Conservation (phyloP, 2,329 filamentous ascomycete genomes). For the Ambrosiella xylebori region DNA sequence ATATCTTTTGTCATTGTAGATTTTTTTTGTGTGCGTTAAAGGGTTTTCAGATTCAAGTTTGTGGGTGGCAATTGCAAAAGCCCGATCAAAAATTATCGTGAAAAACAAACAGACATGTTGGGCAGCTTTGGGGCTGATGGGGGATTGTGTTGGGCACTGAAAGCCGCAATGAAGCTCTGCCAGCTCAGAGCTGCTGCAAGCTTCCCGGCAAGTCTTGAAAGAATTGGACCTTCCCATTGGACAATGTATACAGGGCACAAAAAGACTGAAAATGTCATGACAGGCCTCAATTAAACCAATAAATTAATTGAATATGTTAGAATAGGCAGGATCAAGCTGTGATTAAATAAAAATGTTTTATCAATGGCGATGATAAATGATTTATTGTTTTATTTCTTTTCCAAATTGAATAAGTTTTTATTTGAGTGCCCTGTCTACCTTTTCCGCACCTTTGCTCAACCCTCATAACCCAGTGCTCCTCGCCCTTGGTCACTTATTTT, state of each 20-base stretch:
- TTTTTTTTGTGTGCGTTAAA: background rate
- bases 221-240: background rate
- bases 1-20: background rate
- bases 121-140: background rate
- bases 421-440: background rate
- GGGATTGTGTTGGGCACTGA: background rate
- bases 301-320: background rate
- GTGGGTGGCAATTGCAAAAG: background rate
- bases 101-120: background rate
- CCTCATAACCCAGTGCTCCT: background rate
- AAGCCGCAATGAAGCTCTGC: background rate
- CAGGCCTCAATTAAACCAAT: background rate
- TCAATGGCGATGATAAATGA: background rate
- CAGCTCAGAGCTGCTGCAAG: background rate
- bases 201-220: background rate
- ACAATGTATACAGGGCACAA: background rate
- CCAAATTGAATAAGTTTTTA: background rate
- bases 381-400: background rate
- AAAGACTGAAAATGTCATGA: background rate
- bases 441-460: background rate
- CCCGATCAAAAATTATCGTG: background rate
- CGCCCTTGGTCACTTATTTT: slow-evolving; percentile 4
- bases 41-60: background rate
- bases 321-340: background rate
- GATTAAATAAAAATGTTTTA: background rate